These are phyloP conservation scores for Coniferiporia sulphurascens DNA, from an alignment of 1,284 basidiomycete species.

Conservation along the genomic window DNA sequence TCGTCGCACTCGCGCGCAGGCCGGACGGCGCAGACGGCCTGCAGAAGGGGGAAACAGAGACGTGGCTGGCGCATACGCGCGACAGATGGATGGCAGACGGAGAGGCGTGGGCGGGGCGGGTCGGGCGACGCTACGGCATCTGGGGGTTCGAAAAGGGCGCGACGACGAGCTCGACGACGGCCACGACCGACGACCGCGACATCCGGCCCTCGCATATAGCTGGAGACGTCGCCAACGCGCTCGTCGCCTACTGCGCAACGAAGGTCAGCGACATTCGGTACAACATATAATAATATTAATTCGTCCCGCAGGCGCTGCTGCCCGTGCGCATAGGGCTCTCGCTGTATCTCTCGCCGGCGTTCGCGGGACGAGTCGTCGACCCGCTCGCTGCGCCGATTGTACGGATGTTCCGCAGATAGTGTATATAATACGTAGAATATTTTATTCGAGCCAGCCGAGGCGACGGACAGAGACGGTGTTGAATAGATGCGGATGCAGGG, in stretches of 20 bases:
- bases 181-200: constrained; percentile 20
- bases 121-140: constrained; percentile 76
- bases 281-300: not conserved
- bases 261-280: constrained; percentile 50
- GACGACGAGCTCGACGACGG: constrained; percentile 21
- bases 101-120: constrained; percentile 60
- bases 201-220: constrained; percentile 36
- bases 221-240: constrained; percentile 71
- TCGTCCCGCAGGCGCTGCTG: constrained; percentile 56
- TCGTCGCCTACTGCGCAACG: constrained; percentile 79
- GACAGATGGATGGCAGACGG: constrained; percentile 71
- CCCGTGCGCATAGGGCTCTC: constrained; percentile 75
- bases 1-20: constrained; percentile 42
- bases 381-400: constrained; percentile 38
- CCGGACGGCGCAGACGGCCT: not conserved
- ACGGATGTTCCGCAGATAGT: constrained; percentile 24
- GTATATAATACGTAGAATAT: not conserved
- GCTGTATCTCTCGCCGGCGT: constrained; percentile 69
- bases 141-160: constrained; percentile 71
- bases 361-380: constrained; percentile 63
- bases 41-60: constrained; percentile 14
- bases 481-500: not conserved
- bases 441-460: not conserved
- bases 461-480: not conserved
- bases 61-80: constrained; percentile 39